A percentile compares a stretch with the other conserved stretches of the same genome.
These are phyloP conservation scores for Glycine tomentella DNA, from an alignment of 306 rosid genomes.

Conservation along the genomic window DNA sequence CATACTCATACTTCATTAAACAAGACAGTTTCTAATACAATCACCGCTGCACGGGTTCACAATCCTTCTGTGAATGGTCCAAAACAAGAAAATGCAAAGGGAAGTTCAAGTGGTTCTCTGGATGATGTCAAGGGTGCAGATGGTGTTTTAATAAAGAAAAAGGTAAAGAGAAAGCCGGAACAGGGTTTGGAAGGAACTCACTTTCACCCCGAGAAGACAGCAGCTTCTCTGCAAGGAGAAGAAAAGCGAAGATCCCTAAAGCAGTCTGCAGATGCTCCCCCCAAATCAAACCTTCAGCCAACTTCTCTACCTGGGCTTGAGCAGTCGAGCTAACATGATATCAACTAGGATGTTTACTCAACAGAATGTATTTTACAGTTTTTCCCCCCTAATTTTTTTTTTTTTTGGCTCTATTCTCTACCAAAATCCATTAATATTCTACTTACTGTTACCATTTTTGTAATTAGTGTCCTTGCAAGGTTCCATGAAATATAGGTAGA, in stretches of 20 bases:
- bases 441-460: constrained; percentile 67
- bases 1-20: constrained; percentile 50
- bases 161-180: constrained; percentile 78
- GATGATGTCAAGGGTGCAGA: constrained; percentile 68
- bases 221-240: constrained; percentile 60
- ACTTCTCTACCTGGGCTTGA: constrained; percentile 71
- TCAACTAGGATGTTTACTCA: constrained; percentile 53
- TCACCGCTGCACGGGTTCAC: constrained; percentile 53
- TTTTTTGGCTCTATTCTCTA: not conserved
- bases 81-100: constrained; percentile 78
- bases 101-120: constrained; percentile 58
- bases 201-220: constrained; percentile 57
- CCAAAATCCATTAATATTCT: constrained; percentile 41
- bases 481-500: constrained; percentile 59
- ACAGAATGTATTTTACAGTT: constrained; percentile 44
- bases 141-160: constrained; percentile 57
- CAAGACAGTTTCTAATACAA: constrained; percentile 60
- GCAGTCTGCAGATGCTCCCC: constrained; percentile 64
- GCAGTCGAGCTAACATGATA: constrained; percentile 82
- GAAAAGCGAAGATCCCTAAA: constrained; percentile 64
- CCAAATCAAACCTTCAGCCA: constrained; percentile 68
- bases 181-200: constrained; percentile 61
- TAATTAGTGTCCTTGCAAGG: constrained; percentile 62
- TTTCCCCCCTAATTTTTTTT: not conserved
- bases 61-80: constrained; percentile 54